Conservation (phyloP, 2,329 filamentous ascomycete species). For the Proliferodiscus dingleyae region DNA sequence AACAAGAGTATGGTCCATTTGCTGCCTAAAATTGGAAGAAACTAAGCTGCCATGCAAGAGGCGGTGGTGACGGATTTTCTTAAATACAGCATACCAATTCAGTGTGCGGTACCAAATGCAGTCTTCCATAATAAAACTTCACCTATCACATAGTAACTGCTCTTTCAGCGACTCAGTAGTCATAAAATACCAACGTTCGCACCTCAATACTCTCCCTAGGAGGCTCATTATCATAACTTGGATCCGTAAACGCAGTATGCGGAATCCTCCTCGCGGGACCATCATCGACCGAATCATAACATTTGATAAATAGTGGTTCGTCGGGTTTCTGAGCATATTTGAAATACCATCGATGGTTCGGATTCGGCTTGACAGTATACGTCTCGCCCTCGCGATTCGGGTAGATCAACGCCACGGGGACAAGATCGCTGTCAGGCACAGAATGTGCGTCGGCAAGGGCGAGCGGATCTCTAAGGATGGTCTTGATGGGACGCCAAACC, state of each 20-base stretch:
- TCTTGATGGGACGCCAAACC: constrained; percentile 58
- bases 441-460: constrained; percentile 51
- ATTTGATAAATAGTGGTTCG: constrained; percentile 73
- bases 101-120: too few species aligned
- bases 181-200: constrained; percentile 65
- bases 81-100: too few species aligned
- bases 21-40: too few species aligned
- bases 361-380: constrained; percentile 59
- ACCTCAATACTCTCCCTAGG: constrained; percentile 85
- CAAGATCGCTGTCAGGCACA: constrained; percentile 57
- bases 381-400: constrained; percentile 68
- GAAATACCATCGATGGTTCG: constrained; percentile 70
- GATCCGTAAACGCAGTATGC: constrained; percentile 72
- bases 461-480: constrained; percentile 51
- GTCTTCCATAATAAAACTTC: too few species aligned
- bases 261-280: constrained; percentile 35
- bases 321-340: constrained; percentile 55
- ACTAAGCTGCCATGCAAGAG: too few species aligned
- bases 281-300: constrained; percentile 59
- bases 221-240: constrained; percentile 61
- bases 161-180: not conserved
- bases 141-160: too few species aligned
- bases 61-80: too few species aligned
- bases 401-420: constrained; percentile 70
- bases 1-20: too few species aligned